A percentile compares a stretch with the other conserved stretches of the same genome.
These are phyloP conservation scores for Trichophyton schoenleinii DNA, from an alignment of 2,329 filamentous ascomycete species.

Conservation along the genomic window DNA sequence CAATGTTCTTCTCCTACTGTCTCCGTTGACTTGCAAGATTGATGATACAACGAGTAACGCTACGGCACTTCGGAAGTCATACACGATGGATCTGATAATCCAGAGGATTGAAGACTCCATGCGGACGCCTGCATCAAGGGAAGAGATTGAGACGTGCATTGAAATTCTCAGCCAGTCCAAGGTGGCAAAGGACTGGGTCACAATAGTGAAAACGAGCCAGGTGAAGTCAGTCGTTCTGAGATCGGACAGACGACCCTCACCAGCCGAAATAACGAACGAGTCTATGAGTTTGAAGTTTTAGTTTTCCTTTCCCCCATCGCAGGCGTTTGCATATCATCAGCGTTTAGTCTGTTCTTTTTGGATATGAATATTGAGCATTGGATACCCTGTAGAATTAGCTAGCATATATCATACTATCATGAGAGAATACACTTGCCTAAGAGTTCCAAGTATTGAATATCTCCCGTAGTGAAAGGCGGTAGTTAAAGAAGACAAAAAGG, in stretches of 20 bases:
- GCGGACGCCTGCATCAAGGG: constrained; percentile 35
- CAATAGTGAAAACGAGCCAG: constrained; percentile 34
- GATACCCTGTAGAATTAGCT: not conserved
- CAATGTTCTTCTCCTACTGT: constrained; percentile 53
- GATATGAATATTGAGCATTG: constrained; percentile 3
- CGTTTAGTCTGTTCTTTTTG: not conserved
- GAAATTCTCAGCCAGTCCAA: constrained; percentile 36
- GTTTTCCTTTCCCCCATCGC: not conserved
- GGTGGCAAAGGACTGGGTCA: constrained; percentile 39
- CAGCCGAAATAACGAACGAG: not conserved
- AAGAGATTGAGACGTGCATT: constrained; percentile 38
- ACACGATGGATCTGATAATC: constrained; percentile 50
- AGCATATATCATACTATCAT: not conserved
- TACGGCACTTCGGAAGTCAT: constrained; percentile 47
- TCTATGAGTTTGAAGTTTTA: not conserved
- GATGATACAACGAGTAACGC: constrained; percentile 19
- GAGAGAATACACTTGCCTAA: not conserved
- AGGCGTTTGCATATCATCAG: not conserved
- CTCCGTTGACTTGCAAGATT: constrained; percentile 25
- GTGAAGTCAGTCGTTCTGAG: constrained; percentile 37
- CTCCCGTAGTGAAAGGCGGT: no score
- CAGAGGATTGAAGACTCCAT: constrained; percentile 58
- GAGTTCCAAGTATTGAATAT: no score
- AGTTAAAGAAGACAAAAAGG: no score
- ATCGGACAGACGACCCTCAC: not conserved